A percentile compares a stretch with the other conserved stretches of the same genome.
phyloP scores from a whole-genome alignment of 148 eudicot genomes.

The Rhododendron mucronatum region DNA sequence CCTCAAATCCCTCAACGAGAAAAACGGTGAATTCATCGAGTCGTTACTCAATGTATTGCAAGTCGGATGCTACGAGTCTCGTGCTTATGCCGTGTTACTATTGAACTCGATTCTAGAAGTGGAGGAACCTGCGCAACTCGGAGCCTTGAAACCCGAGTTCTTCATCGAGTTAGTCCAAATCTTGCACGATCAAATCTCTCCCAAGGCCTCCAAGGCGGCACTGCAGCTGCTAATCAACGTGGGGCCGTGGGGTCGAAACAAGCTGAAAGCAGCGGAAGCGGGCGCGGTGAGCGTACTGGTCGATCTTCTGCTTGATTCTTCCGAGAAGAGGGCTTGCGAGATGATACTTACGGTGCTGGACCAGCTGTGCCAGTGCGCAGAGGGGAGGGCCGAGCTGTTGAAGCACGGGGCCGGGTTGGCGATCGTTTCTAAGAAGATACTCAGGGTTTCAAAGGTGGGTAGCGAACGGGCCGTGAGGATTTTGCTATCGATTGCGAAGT shows the following conservation, averaged over 20 bases:
- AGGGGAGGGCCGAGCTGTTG: slow-evolving; percentile 57
- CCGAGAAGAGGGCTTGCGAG: slow-evolving; percentile 40
- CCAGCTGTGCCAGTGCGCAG: slow-evolving; percentile 57
- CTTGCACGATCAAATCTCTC: slow-evolving; percentile 40
- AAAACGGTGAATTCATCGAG: slow-evolving; percentile 21
- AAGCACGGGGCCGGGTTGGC: slow-evolving; percentile 66
- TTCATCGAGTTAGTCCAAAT: slow-evolving; percentile 37
- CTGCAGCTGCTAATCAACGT: slow-evolving; percentile 37
- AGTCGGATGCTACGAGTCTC: slow-evolving; percentile 37
- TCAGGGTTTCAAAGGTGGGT: slow-evolving; percentile 57
- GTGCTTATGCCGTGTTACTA: slow-evolving; percentile 39
- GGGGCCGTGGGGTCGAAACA: slow-evolving; percentile 53
- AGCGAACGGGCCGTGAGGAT: slow-evolving; percentile 59
- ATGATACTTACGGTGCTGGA: slow-evolving; percentile 48
- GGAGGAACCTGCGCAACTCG: slow-evolving; percentile 28
- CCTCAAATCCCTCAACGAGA: slow-evolving; percentile 20
- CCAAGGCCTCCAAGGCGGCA: slow-evolving; percentile 42
- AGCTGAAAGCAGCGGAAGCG: slow-evolving; percentile 45
- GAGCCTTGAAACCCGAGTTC: slow-evolving; percentile 20
- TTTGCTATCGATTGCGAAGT: slow-evolving; percentile 35
- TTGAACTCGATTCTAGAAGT: slow-evolving; percentile 39
- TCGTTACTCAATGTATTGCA: slow-evolving; percentile 30
- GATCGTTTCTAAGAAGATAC: slow-evolving; percentile 61
- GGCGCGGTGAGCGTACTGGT: slow-evolving; percentile 29
- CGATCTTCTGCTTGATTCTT: slow-evolving; percentile 35